Evolutionary conservation across 2,329 filamentous ascomycete species (phyloP), one percentile per base, ranked within the genome.

Genomic region (Aspergillus sp.): DNA sequence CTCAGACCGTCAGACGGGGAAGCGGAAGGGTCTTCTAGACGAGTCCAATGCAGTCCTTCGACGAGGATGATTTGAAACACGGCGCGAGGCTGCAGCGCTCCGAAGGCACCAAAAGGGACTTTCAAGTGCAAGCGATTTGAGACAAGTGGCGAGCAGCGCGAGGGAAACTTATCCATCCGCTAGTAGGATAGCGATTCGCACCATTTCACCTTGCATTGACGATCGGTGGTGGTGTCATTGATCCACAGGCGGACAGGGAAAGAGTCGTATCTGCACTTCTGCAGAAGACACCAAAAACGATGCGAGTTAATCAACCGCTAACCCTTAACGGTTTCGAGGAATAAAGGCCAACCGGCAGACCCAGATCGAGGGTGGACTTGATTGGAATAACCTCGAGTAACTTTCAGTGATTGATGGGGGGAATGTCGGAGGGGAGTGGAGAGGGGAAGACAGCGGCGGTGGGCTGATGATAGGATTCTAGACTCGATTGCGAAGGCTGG

Each of bases 221-320:
- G 57, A 62, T 60, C 55, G 34, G 55, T 55, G 55, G 57, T 62
- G 57, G 57, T 57, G 51, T 60, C 45, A 58, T 60, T 58, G 57
- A 60, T 60, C 60, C 57, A 62, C 53, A 34, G 48, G 42, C 52
- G 36, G 32, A 43, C 39, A 36, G 48, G 47, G 49, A 47, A 20
- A 49, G 55, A 57, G 45, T 58, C 50, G 56, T 58, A 58, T 58
- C 51, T 54, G 56, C 50, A 58, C 54, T 54, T 54, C 47, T 54
- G 56, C 50, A 58, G 30, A 41, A 12, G 20, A 41, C n/a, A 50
- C 32, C 44, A 22, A 49, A 45, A 47, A 39, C 55, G 32, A 51
- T 42, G 39, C 32, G 44, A 54, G 41, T 58, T 54, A 48, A 53
- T 42, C 45, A 48, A 54, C 39, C 51, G 51, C 45, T 54, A 58